A percentile compares a stretch with the other conserved stretches of the same genome.
These are phyloP conservation scores for Pyrenula massariospora DNA, from an alignment of 495 filamentous ascomycete genomes.

Conservation along the genomic window DNA sequence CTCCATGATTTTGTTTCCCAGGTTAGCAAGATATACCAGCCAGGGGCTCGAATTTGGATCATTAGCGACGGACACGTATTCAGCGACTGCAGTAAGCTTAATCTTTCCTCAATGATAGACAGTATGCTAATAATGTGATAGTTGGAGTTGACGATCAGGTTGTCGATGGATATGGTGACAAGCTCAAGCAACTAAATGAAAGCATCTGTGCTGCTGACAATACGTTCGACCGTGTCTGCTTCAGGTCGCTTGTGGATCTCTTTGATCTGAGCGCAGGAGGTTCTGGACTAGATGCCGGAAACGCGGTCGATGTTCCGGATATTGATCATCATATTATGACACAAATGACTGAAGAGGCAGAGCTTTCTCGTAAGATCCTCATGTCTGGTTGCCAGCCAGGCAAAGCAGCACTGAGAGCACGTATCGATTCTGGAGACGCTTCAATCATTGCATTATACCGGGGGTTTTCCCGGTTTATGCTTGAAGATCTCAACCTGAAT, in stretches of 20 bases:
- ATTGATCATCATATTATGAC: constrained; percentile 18
- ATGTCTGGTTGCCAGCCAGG: constrained; percentile 19
- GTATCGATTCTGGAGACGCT: constrained; percentile 20
- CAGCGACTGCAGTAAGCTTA: constrained; percentile 22
- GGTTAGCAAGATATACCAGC: constrained; percentile 29
- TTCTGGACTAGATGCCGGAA: constrained; percentile 1
- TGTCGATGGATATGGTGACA: constrained; percentile 20
- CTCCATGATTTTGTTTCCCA: constrained; percentile 27
- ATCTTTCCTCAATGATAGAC: not conserved
- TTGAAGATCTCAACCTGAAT: constrained; percentile 26
- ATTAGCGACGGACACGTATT: constrained; percentile 41
- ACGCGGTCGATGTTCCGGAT: not conserved
- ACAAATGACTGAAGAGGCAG: constrained; percentile 16
- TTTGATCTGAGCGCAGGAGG: constrained; percentile 7
- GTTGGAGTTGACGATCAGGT: constrained; percentile 25
- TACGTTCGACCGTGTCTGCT: constrained; percentile 8
- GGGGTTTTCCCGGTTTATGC: constrained; percentile 33
- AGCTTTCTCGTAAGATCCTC: constrained; percentile 23
- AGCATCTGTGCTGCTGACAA: constrained; percentile 7
- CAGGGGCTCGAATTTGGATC: constrained; percentile 34
- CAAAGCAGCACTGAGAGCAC: constrained; percentile 12
- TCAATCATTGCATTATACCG: constrained; percentile 26
- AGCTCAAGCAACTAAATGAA: constrained; percentile 19
- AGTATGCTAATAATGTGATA: constrained; percentile 3
- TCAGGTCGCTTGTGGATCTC: constrained; percentile 16